Percentiles rank a stretch among this genome's conserved stretches.
Conservation (phyloP, 495 filamentous ascomycete genomes). For the Aspergillus haitiensis region DNA sequence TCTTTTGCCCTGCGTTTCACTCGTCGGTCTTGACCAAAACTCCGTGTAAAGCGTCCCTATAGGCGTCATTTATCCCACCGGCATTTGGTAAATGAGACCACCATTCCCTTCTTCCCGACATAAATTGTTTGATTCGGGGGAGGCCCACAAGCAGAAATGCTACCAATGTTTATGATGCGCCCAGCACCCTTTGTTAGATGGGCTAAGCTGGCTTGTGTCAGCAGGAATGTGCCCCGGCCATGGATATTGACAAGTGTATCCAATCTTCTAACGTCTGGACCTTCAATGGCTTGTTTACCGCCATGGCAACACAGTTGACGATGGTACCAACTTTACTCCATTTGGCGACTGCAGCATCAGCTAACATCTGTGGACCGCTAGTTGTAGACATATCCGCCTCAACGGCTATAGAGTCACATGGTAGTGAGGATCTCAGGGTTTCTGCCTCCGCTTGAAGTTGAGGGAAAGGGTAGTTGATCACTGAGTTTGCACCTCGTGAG, state of each 20-base stretch:
- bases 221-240: conserved; percentile 36
- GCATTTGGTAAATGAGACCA: conserved; percentile 37
- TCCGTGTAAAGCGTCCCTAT: too few relatives aligned
- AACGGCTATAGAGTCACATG: conserved; percentile 18
- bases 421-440: conserved; percentile 17
- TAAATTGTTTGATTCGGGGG: conserved; percentile 33
- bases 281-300: conserved; percentile 38
- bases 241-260: conserved; percentile 41
- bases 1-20: conserved; percentile 23
- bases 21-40: not conserved
- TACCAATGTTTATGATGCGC: conserved; percentile 32
- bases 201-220: conserved; percentile 34
- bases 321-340: conserved; percentile 36
- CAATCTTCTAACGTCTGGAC: conserved; percentile 41
- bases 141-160: conserved; percentile 26
- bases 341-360: conserved; percentile 22
- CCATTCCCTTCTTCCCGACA: conserved; percentile 32
- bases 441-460: conserved; percentile 22
- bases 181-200: conserved; percentile 30
- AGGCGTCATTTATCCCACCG: conserved; percentile 26
- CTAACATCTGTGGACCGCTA: conserved; percentile 19
- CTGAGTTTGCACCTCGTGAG: conserved; percentile 45
- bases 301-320: conserved; percentile 42
- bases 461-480: conserved; percentile 37
- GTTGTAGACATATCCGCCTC: conserved; percentile 26